These are phyloP conservation scores for Verticillium zaregamsianum DNA, from an alignment of 2,329 filamentous ascomycete species.

Conservation along the genomic window DNA sequence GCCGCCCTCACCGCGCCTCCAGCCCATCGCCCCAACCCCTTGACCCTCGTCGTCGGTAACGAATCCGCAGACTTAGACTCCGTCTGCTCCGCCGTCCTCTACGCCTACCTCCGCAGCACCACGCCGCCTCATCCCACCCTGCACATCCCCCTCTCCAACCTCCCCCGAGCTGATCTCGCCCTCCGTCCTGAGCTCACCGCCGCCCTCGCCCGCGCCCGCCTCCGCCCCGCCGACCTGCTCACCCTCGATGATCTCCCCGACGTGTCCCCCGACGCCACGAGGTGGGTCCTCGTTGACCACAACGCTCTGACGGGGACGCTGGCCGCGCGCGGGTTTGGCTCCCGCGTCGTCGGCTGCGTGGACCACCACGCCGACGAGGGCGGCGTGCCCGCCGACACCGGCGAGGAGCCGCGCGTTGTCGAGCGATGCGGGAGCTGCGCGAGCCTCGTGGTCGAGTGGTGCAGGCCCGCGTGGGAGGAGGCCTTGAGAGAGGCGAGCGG, in stretches of 20 bases:
- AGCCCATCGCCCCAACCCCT: slow-evolving; percentile 37
- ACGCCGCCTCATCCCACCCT: slow-evolving; percentile 44
- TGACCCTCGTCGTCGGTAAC: slow-evolving; percentile 63
- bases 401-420: slow-evolving; percentile 55
- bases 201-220: slow-evolving; percentile 56
- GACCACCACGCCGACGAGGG: slow-evolving; percentile 78
- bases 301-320: slow-evolving; percentile 66
- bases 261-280: slow-evolving; percentile 51
- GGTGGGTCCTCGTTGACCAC: slow-evolving; percentile 77
- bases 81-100: slow-evolving; percentile 67
- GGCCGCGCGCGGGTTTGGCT: slow-evolving; percentile 41
- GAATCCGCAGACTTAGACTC: slow-evolving; percentile 77
- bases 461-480: slow-evolving; percentile 51
- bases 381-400: slow-evolving; percentile 39
- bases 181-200: slow-evolving; percentile 71
- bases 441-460: slow-evolving; percentile 63
- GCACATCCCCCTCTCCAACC: slow-evolving; percentile 71
- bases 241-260: slow-evolving; percentile 49
- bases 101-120: slow-evolving; percentile 69
- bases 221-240: slow-evolving; percentile 58
- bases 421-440: slow-evolving; percentile 68
- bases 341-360: slow-evolving; percentile 59
- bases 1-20: slow-evolving; percentile 39
- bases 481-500: slow-evolving; percentile 1
- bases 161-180: slow-evolving; percentile 61